Conservation (phyloP, 1,284 basidiomycete species). For the Taiwanofungus camphoratus region DNA sequence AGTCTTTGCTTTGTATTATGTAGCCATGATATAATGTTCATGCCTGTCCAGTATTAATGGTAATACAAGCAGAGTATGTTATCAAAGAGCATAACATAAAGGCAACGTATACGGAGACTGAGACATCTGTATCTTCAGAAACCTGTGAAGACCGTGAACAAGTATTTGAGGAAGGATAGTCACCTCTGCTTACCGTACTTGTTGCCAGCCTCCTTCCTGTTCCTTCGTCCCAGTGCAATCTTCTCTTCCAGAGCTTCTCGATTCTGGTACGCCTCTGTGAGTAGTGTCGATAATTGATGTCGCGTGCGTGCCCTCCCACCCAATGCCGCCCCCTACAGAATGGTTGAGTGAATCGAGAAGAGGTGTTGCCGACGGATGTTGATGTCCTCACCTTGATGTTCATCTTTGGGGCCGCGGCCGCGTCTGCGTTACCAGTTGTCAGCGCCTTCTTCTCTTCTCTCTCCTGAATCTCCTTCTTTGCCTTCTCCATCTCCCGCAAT, state of each 20-base stretch:
- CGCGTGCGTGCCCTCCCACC: conserved; percentile 63
- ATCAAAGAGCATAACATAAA: too few relatives aligned
- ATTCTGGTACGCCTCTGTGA: conserved; percentile 74
- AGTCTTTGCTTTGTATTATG: conserved; percentile 3
- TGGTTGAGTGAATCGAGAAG: background rate
- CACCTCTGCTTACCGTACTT: conserved; percentile 60
- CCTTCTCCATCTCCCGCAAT: conserved; percentile 65
- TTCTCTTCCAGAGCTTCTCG: conserved; percentile 72
- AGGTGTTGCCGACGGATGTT: conserved; percentile 1
- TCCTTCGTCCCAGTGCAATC: conserved; percentile 73
- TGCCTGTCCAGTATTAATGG: conserved; percentile 4
- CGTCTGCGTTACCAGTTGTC: conserved; percentile 50
- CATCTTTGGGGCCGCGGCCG: conserved; percentile 61
- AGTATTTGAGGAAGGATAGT: conserved; percentile 6
- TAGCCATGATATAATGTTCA: conserved; percentile 3
- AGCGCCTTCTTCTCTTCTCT: conserved; percentile 68
- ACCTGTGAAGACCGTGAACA: background rate
- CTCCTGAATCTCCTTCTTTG: conserved; percentile 63
- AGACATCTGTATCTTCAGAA: conserved; percentile 6
- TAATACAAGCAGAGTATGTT: conserved; percentile 4
- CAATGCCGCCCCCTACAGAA: conserved; percentile 54
- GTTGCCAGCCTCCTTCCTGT: conserved; percentile 81
- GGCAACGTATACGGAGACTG: too few relatives aligned
- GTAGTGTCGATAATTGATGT: conserved; percentile 70
- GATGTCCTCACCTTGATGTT: conserved; percentile 51